Percentiles rank a stretch among this genome's conserved stretches.
Conservation (phyloP, 116 monocot species). For the Trichopus zeylanicus region DNA sequence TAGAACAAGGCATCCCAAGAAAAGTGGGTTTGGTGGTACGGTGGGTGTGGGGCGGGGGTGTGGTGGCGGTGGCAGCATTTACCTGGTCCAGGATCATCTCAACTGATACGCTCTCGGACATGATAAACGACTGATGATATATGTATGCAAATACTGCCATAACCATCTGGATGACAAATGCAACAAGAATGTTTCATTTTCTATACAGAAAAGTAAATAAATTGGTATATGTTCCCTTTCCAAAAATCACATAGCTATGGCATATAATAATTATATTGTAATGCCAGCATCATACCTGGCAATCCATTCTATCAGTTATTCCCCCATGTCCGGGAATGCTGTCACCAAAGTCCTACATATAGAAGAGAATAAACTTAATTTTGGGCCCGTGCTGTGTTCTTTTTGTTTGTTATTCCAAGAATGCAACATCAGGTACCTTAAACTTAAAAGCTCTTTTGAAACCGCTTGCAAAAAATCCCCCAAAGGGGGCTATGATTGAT, state of each 20-base stretch:
- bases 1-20: background rate
- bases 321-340: no score
- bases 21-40: background rate
- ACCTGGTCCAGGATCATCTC: constrained; percentile 88
- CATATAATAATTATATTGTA: no score
- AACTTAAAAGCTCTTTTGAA: constrained; percentile 95
- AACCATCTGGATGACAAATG: constrained; percentile 56
- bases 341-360: constrained; percentile 82
- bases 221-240: no score
- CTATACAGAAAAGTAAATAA: background rate
- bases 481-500: constrained; percentile 97
- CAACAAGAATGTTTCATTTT: no score
- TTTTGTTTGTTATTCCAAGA: background rate
- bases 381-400: no score
- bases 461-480: constrained; percentile 99
- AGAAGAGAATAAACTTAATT: constrained; percentile 4
- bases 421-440: constrained; percentile 43
- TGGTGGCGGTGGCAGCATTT: no score
- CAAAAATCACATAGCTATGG: no score
- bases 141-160: constrained; percentile 99
- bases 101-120: constrained; percentile 48
- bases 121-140: constrained; percentile 90
- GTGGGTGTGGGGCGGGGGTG: no score
- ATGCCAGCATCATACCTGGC: constrained; percentile 26
- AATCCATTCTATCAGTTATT: constrained; percentile 62